Evolutionary conservation across 495 filamentous ascomycete species (phyloP), one percentile per base, ranked within the genome.

Genomic region (Trichoderma asperelloides): DNA sequence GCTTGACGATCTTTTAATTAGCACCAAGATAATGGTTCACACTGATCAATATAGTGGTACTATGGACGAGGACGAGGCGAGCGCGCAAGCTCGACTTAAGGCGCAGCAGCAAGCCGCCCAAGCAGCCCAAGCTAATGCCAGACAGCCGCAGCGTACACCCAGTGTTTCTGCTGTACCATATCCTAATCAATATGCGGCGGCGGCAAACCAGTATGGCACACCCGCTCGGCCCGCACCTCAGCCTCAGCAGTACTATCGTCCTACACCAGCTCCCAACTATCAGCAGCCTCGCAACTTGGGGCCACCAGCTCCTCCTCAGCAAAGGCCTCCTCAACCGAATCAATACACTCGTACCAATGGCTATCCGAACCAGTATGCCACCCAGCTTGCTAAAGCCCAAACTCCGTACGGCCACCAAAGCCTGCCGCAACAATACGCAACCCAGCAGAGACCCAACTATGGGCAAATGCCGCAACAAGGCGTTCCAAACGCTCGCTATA

Each of bases 11-110:
- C 79, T 97, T 13, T 90, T 88, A 66, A 86, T 97, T 72, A 93
- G 89, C 76, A 89, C 87, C n/a, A 91, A 88, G 78, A 85, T 96
- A 37, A 76, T 91, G 67, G 71, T 94, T 63, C 86, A 89, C 41
- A 86, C 80, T 28, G 87, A 86, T 49, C 86, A 90, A 72, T 90
- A 90, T 69, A 84, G 81, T 64, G 93, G 93, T 4, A 87, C 88
- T 16, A 90, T 96, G 88, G 92, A 96, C 72, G 91, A 93, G 73
- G 92, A 96, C 70, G 91, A 94, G 68, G 78, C 73, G 16, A 77
- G 79, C 40, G 71, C 71, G 40, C 75, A 74, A 45, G 78, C 74
- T 13, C 75, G 74, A 66, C 28, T 65, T 7, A 74, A 73, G 11
- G 71, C 73, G n/a, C 71, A 73, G 5, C 68, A 73, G 62, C 71